Evolutionary conservation across 1,139 yeast genomes (phyloP).

Genomic region (Hyphopichia burtonii): DNA sequence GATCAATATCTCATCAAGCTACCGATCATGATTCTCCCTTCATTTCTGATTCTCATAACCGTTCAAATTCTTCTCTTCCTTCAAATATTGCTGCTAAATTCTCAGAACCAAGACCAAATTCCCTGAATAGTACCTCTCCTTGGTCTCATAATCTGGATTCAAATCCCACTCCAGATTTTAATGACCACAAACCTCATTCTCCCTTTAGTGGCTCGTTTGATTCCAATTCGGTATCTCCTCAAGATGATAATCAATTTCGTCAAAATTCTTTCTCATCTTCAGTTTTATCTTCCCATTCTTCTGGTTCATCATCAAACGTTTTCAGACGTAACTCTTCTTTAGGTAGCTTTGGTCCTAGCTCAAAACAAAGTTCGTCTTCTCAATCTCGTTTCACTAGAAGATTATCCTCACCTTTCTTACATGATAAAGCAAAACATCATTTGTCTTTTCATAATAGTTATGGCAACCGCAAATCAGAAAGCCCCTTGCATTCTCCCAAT

Average conservation of each 20-base stretch:
- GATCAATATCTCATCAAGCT: too few relatives aligned
- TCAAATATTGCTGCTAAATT: constrained; percentile 5
- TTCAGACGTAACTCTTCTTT: constrained; percentile 14
- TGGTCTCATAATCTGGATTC: too few relatives aligned
- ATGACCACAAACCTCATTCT: too few relatives aligned
- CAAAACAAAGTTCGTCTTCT: constrained; percentile 1
- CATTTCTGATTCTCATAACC: constrained; percentile 3
- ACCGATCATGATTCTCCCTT: too few relatives aligned
- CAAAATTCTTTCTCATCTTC: background rate
- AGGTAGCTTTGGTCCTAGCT: constrained; percentile 4
- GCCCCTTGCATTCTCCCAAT: constrained; percentile 1
- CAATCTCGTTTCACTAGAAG: constrained; percentile 12
- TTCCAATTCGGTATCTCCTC: background rate
- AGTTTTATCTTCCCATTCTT: constrained; percentile 3
- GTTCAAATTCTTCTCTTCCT: constrained; percentile 7
- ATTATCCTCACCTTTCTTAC: constrained; percentile 14
- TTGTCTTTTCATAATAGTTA: background rate
- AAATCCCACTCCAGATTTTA: too few relatives aligned
- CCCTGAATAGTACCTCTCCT: background rate
- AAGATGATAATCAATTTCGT: background rate
- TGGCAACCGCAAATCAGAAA: background rate
- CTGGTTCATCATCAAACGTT: background rate
- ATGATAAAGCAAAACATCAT: constrained; percentile 7
- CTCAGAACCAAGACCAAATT: background rate
- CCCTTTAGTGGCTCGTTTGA: too few relatives aligned